These are phyloP conservation scores for Xylariaceae sp. DNA, from an alignment of 2,329 filamentous ascomycete genomes.

Conservation along the genomic window DNA sequence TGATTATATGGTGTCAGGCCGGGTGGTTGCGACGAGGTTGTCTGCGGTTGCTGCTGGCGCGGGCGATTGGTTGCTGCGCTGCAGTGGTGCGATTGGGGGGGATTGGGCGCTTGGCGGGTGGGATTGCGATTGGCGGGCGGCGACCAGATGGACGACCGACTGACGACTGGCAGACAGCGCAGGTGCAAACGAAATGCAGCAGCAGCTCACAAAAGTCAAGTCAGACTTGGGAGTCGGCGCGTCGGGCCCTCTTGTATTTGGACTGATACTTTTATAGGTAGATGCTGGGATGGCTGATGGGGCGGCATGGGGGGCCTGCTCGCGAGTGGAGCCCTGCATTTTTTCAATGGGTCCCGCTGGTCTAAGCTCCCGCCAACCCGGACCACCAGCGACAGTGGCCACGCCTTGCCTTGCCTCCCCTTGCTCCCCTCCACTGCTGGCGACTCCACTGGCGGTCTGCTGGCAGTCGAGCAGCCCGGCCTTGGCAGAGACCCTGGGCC, in stretches of 20 bases:
- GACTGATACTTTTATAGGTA: slow-evolving; percentile 29
- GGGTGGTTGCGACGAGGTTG: no score
- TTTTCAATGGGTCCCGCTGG: slow-evolving; percentile 16
- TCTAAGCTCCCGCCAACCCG: slow-evolving; percentile 13
- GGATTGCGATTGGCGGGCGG: no score
- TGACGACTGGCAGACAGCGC: neutral
- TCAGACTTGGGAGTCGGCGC: slow-evolving; percentile 27
- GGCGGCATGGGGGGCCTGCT: slow-evolving; percentile 13
- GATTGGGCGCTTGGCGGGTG: no score
- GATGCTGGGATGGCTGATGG: slow-evolving; percentile 20
- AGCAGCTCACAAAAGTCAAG: slow-evolving; percentile 10
- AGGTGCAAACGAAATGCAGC: slow-evolving; percentile 22
- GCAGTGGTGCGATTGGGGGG: no score
- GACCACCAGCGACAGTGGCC: no score
- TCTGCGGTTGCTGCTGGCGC: no score
- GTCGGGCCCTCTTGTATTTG: slow-evolving; percentile 29
- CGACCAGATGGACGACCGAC: no score
- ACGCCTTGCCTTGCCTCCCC: slow-evolving; percentile 14
- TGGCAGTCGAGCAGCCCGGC: neutral
- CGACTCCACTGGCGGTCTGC: slow-evolving; percentile 7
- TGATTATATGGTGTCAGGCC: no score
- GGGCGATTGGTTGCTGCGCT: no score
- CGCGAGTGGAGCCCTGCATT: slow-evolving; percentile 19
- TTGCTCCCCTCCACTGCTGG: slow-evolving; percentile 8
- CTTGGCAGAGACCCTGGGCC: no score